phyloP scores from a whole-genome alignment of 257 asterid species.

The Jasminum sambac region DNA sequence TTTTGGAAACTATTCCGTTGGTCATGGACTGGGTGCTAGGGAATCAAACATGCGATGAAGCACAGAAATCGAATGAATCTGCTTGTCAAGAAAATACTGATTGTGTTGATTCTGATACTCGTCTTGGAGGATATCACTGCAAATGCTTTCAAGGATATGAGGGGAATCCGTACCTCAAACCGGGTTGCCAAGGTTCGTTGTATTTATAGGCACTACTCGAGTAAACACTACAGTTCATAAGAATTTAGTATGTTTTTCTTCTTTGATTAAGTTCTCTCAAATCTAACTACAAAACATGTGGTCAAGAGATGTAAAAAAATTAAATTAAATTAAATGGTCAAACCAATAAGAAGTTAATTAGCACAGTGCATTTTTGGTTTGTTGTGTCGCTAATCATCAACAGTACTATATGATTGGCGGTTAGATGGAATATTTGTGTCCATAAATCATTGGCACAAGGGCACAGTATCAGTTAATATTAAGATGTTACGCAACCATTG shows the following conservation, averaged over 20 bases:
- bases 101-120: slow-evolving; percentile 33
- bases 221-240: no score
- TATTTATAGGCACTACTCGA: no score
- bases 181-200: slow-evolving; percentile 41
- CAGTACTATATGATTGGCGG: no score
- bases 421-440: no score
- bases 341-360: background rate
- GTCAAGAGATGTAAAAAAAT: background rate
- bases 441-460: no score
- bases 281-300: background rate
- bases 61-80: background rate
- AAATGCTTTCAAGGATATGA: slow-evolving; percentile 33
- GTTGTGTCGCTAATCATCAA: no score
- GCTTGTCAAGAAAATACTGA: slow-evolving; percentile 28
- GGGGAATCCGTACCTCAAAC: slow-evolving; percentile 42
- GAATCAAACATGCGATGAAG: slow-evolving; percentile 15
- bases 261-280: background rate
- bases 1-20: slow-evolving; percentile 25
- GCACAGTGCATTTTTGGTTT: background rate
- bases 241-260: background rate
- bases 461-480: no score
- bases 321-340: background rate
- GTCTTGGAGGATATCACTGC: slow-evolving; percentile 38
- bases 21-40: slow-evolving; percentile 18
- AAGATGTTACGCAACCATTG: no score